A percentile compares a stretch with the other conserved stretches of the same genome.
These are phyloP conservation scores for Metroxylon sagu DNA, from an alignment of 176 grass and related monocot species.

Conservation along the genomic window DNA sequence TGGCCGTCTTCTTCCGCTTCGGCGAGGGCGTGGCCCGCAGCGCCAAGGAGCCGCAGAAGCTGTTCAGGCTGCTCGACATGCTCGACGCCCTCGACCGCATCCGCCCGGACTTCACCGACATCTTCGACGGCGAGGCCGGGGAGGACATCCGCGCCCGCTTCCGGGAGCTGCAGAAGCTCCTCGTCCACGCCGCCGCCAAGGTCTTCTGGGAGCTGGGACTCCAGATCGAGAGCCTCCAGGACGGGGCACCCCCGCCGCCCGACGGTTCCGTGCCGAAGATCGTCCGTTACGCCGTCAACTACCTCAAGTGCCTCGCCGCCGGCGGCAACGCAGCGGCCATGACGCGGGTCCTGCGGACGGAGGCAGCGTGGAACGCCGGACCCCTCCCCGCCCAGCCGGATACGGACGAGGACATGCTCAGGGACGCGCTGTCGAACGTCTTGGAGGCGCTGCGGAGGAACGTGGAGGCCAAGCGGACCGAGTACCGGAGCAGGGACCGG, in stretches of 20 bases:
- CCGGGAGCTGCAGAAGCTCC: slow-evolving; percentile 48
- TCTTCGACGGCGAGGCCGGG: slow-evolving; percentile 38
- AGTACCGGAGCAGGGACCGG: slow-evolving; percentile 5
- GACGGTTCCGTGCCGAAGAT: slow-evolving; percentile 49
- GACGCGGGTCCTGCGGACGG: slow-evolving; percentile 31
- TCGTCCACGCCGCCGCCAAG: slow-evolving; percentile 30
- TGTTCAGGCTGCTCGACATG: slow-evolving; percentile 78
- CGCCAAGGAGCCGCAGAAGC: slow-evolving; percentile 40
- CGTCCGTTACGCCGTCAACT: slow-evolving; percentile 57
- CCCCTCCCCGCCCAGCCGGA: neutral
- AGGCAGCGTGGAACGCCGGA: slow-evolving; percentile 3
- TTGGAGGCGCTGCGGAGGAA: slow-evolving; percentile 48
- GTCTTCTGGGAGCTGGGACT: slow-evolving; percentile 56
- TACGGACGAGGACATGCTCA: slow-evolving; percentile 1
- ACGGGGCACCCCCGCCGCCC: neutral
- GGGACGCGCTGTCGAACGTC: slow-evolving; percentile 28
- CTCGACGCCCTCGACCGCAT: slow-evolving; percentile 33
- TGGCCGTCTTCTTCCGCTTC: slow-evolving; percentile 54
- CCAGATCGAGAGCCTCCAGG: slow-evolving; percentile 25
- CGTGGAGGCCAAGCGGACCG: slow-evolving; percentile 37
- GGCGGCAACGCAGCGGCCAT: slow-evolving; percentile 43
- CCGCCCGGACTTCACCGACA: slow-evolving; percentile 16
- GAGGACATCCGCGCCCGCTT: slow-evolving; percentile 28
- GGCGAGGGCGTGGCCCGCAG: slow-evolving; percentile 37
- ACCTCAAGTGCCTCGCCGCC: slow-evolving; percentile 51